Conservation (phyloP, 2,329 filamentous ascomycete species). For the Colletotrichum chlorophyti region DNA sequence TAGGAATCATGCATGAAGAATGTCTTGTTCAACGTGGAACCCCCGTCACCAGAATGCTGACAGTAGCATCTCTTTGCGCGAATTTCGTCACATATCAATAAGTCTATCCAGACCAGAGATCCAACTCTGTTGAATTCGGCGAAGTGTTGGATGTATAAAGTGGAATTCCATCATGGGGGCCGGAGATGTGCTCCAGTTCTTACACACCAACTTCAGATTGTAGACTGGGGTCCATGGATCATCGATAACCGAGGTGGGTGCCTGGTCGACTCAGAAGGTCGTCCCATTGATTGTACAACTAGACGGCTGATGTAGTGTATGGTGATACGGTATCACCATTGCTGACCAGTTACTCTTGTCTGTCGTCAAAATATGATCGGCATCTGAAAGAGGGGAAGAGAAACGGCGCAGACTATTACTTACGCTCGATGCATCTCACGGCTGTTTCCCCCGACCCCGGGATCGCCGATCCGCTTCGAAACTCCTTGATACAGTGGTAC, state of each 20-base stretch:
- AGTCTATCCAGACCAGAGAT: no score
- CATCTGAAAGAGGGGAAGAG: no score
- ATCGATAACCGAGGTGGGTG: conserved; percentile 1
- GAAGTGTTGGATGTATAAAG: no score
- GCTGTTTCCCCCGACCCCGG: background rate
- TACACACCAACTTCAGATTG: background rate
- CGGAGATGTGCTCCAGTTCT: conserved; percentile 1
- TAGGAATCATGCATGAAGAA: background rate
- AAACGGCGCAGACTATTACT: no score
- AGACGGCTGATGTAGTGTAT: background rate
- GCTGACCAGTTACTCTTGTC: no score
- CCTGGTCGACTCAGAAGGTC: background rate
- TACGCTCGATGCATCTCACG: background rate
- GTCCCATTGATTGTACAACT: background rate
- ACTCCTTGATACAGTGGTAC: background rate
- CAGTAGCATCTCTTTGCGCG: background rate
- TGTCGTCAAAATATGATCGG: no score
- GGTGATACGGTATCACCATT: background rate
- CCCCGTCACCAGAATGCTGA: background rate
- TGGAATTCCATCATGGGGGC: no score
- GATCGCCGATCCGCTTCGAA: conserved; percentile 4
- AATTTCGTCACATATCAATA: conserved; percentile 12
- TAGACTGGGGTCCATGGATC: background rate
- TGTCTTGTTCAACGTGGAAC: background rate
- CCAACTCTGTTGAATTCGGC: no score